Base-by-base conservation (phyloP, 352 stramenopile species). In the Pythium vanterpoolii region DNA sequence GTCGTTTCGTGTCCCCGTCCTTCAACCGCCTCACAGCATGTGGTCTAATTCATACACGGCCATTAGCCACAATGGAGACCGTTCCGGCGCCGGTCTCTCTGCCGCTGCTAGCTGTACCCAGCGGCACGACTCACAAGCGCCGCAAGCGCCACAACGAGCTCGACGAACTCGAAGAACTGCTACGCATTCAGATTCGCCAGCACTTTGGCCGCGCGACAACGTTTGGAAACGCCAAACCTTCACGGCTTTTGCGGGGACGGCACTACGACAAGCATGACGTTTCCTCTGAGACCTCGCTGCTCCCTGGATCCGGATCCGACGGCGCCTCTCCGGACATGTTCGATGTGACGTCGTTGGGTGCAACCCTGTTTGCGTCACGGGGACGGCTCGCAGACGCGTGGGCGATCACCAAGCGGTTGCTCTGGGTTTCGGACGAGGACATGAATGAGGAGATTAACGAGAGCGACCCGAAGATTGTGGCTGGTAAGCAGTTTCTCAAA, bases 381-480 rank as follows among this genome's bases (percentile, higher is more conserved):
- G 58, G 50, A 18, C 45, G 60, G 21, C 38, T 73, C 3, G 65
- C 64, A 4, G 69, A 74, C 51, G 38, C 67, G n/a, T 66, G 71
- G 57, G 69, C 75, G 56, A 36, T 73, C 27, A 21, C 72, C 28
- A 63, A 78, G 63, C 60, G 76, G 9, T 48, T 83, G 27, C 47
- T 86, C 14, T 80, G 67, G 58, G 64, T 80, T 57, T 64, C 64
- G 3, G 76, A 86, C 39, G 61, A 77, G 34, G 76, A 83, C 63
- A 75, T 79, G 66, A 70, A 68, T 54, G 73, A 82, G 30, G 70
- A 80, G 45, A 71, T 82, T 49, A 76, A 83, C 62, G 74, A 73
- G 38, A 66, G 54, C 43, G 76, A 86, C 62, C 68, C 74, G 3
- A 82, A 82, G 56, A 71, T 83, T 53, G 46, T 73, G 16, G 73